phyloP scores from a whole-genome alignment of 345 rosid genomes.

The Eucalyptus cladocalyx region DNA sequence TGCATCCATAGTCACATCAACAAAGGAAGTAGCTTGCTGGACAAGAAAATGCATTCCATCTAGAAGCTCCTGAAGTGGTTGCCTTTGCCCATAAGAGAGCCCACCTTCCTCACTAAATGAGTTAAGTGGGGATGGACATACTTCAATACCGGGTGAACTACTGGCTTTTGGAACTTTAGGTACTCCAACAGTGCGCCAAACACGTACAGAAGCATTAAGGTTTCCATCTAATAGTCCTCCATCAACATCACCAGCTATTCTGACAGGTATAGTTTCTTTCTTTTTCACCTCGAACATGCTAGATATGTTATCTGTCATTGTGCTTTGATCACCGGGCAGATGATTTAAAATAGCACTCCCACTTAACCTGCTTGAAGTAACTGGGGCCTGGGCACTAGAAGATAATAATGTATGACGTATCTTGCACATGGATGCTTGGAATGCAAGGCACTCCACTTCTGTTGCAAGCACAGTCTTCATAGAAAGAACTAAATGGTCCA shows the following conservation, averaged over 20 bases:
- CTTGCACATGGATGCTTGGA: slow-evolving; percentile 92
- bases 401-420: slow-evolving; percentile 57
- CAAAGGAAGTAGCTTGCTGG: slow-evolving; percentile 97
- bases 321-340: slow-evolving; percentile 64
- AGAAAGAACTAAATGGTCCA: slow-evolving; percentile 39
- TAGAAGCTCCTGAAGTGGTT: slow-evolving; percentile 89
- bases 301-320: slow-evolving; percentile 66
- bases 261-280: slow-evolving; percentile 78
- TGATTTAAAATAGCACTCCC: slow-evolving; percentile 54
- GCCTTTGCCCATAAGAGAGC: slow-evolving; percentile 78
- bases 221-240: slow-evolving; percentile 76
- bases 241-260: slow-evolving; percentile 91
- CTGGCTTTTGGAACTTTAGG: slow-evolving; percentile 69
- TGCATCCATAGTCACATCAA: slow-evolving; percentile 86
- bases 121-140: slow-evolving; percentile 51
- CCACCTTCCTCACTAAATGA: slow-evolving; percentile 71
- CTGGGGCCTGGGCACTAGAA: slow-evolving; percentile 28
- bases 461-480: slow-evolving; percentile 69
- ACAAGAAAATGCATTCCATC: slow-evolving; percentile 83
- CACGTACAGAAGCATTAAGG: slow-evolving; percentile 79
- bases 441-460: slow-evolving; percentile 76
- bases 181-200: slow-evolving; percentile 90
- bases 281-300: slow-evolving; percentile 65
- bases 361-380: slow-evolving; percentile 43
- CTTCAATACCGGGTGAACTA: slow-evolving; percentile 61